Conservation (phyloP, 148 eudicot genomes). For the Drosera capensis region DNA sequence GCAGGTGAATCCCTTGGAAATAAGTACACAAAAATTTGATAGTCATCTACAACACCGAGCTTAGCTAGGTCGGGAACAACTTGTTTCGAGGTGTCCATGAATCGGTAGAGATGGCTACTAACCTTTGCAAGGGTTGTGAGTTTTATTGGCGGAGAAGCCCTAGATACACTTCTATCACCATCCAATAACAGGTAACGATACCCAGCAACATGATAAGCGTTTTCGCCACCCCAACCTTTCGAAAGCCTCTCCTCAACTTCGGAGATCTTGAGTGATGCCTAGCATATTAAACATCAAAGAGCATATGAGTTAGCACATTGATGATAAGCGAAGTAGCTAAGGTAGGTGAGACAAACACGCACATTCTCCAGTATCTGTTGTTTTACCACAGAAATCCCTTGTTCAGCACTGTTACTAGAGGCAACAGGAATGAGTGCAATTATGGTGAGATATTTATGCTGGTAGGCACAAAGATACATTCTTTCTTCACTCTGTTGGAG, state of each 20-base stretch:
- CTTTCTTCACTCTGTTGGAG: constrained; percentile 64
- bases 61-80: too few relatives aligned
- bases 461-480: constrained; percentile 70
- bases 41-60: too few relatives aligned
- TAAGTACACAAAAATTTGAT: too few relatives aligned
- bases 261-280: constrained; percentile 68
- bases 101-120: constrained; percentile 4
- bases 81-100: too few relatives aligned
- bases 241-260: constrained; percentile 87
- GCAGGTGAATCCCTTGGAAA: too few relatives aligned
- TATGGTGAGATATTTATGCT: constrained; percentile 66
- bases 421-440: constrained; percentile 65
- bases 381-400: constrained; percentile 55
- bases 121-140: constrained; percentile 85
- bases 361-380: constrained; percentile 79
- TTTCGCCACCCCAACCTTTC: constrained; percentile 99
- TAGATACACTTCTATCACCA: constrained; percentile 65
- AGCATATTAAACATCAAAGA: constrained; percentile 9
- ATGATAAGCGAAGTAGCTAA: neutral
- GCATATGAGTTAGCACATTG: neutral
- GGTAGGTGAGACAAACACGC: constrained; percentile 11
- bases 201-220: constrained; percentile 92
- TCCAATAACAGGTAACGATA: constrained; percentile 83
- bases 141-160: constrained; percentile 87
- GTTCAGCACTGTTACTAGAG: constrained; percentile 48